Base-by-base conservation (phyloP, 805 yeast genomes). In the Candida parachauliodes region DNA sequence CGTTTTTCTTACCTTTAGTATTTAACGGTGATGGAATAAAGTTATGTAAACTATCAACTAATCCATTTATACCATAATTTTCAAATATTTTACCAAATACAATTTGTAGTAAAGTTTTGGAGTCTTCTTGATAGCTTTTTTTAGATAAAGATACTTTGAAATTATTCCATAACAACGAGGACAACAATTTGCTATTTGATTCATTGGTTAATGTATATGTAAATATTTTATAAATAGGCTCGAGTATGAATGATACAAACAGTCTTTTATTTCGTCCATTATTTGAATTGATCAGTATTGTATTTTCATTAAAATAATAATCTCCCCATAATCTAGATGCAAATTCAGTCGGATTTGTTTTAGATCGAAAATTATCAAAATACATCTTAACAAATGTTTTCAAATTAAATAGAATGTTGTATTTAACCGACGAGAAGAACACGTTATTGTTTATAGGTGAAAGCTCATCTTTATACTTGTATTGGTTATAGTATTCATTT, bases 221-320 rank as follows among this genome's bases (percentile, higher is more conserved):
- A 25, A 81, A 60, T 7, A 89, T 54, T 54, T 91, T 89, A 62
- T 88, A 91, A 9, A 91, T 50, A 2, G 98, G 98, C 18, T 77
- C 78, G 7, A 88, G 60, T 6, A 93, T 70, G 48, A 88, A 83
- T 31, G 70, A 65, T 5, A 74, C 71, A 55, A 91, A 84, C 1
- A 87, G 55, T 37, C 77, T 28, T 48, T 62, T 29, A 34, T 43
- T 22, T 36, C 43, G 23, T 41, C 57, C 52, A 20, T 42, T 54
- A 32, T 30, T 39, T 37, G 59, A 62, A 33, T 45, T 48, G 24
- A 54, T 54, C 0, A 70, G 51, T 46, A 88, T 81, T 37, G 62
- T 70, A 8, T 75, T 69, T 1, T 60, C 48, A 35, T 76, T 58
- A 51, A 63, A 86, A 47, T 70, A 79, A 5, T 77, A 52, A 43